Evolutionary conservation across 164 flowering plant species (phyloP), one percentile per base, ranked within the genome.

Genomic region (Cinnamomum micranthum): DNA sequence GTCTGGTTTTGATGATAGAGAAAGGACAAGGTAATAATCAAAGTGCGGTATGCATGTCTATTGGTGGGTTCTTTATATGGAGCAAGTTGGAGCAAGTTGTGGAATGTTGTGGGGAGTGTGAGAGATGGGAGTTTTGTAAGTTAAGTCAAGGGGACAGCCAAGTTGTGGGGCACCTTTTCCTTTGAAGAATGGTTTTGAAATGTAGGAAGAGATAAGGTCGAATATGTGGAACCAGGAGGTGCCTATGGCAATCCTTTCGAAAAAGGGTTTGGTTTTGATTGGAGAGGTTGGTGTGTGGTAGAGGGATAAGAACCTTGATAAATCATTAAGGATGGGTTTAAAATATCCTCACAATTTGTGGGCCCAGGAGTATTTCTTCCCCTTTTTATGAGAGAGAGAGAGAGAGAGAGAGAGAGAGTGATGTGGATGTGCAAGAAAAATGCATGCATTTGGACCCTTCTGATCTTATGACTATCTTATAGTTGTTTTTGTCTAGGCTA

Each of bases 141-240:
- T 69, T 15, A 69, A 41, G 51, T 69, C 24, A n/a, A 68, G 35
- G 11, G 27, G 51, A 64, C 12, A 64, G 23, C 31, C 19, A 67
- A 9, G 47, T 27, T 19, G 69, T 67, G 69, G 41, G 41, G n/a
- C 22, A 67, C 4, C 28, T 64, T 64, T 64, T 64, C 23, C 67
- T 64, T 64, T 24, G 28, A 9, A 64, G 27, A 41, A 24, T 13
- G 28, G 25, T 17, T 64, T 22, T 4, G 67, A 64, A 64, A 64
- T 69, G 71, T 2, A 68, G 71, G 71, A 69, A 10, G 71, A 69
- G 71, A 69, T 69, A 69, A 69, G 71, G 58, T 69, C 71, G 55
- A 69, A 69, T 41, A 69, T 69, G 71, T 69, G 71, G 71, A 69
- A 69, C 10, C 52, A 69, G 41, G 55, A 23, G 27, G n/a, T 69